Conservation (phyloP, 169 alveolate species). For the Hepatocystis sp. region DNA sequence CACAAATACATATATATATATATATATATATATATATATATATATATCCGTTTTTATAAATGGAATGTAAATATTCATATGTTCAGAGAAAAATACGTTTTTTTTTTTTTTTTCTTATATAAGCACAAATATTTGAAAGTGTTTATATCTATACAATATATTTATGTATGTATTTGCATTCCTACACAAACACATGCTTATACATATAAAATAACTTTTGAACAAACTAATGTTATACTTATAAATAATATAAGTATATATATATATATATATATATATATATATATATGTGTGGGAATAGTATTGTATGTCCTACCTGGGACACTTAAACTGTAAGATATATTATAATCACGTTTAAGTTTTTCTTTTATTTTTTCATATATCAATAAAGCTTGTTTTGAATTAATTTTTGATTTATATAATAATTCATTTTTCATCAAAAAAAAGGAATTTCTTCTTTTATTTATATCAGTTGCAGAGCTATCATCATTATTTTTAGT, state of each 20-base stretch:
- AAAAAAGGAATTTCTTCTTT: slow-evolving; percentile 37
- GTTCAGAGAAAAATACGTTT: no score
- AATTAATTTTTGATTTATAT: slow-evolving; percentile 43
- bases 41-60: no score
- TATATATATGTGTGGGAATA: neutral
- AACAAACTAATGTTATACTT: no score
- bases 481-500: neutral
- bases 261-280: neutral
- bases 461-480: neutral
- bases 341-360: slow-evolving; percentile 1
- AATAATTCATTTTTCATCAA: slow-evolving; percentile 49
- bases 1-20: neutral
- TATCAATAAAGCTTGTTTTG: slow-evolving; percentile 42
- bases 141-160: no score
- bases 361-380: slow-evolving; percentile 60
- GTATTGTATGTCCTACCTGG: neutral
- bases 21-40: neutral
- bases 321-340: neutral
- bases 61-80: no score
- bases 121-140: no score
- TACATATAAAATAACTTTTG: no score
- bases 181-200: no score
- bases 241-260: no score
- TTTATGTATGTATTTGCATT: no score
- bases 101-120: no score